phyloP scores from a whole-genome alignment of 1,139 yeast species.

The Yamadazyma triangularis region DNA sequence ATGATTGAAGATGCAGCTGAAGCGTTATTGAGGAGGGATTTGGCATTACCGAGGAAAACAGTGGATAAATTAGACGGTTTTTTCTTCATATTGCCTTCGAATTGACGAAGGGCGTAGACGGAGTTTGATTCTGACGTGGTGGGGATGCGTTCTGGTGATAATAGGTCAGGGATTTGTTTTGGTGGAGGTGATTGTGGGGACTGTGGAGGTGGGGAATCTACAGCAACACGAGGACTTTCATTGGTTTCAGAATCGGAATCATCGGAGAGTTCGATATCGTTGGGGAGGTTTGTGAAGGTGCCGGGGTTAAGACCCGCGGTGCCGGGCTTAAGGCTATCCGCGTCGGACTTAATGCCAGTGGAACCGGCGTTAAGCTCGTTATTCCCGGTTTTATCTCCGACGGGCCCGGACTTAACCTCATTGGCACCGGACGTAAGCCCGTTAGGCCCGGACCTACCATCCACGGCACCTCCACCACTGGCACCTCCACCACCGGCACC shows the following conservation, averaged over 20 bases:
- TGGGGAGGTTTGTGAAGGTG: constrained; percentile 45
- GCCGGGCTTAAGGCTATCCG: too few species aligned
- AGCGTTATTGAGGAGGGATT: constrained; percentile 28
- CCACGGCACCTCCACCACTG: too few species aligned
- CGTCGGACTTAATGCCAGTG: too few species aligned
- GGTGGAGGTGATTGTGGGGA: too few species aligned
- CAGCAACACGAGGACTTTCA: background rate
- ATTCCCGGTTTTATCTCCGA: too few species aligned
- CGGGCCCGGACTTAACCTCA: background rate
- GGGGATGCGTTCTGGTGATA: too few species aligned
- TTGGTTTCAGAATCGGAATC: constrained; percentile 43
- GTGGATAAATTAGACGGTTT: constrained; percentile 30
- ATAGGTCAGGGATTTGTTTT: too few species aligned
- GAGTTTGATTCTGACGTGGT: constrained; percentile 24
- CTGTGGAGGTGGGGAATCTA: too few species aligned
- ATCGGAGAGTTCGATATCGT: constrained; percentile 46
- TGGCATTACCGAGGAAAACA: constrained; percentile 37
- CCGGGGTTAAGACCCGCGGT: too few species aligned
- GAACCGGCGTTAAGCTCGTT: constrained; percentile 33
- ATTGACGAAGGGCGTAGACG: constrained; percentile 27
- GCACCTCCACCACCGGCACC: too few species aligned
- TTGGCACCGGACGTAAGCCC: too few species aligned
- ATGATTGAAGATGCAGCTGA: constrained; percentile 31
- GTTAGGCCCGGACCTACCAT: too few species aligned
- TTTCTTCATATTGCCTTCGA: constrained; percentile 20